Evolutionary conservation across 2,329 filamentous ascomycete genomes (phyloP), one percentile per base, ranked within the genome.

Genomic region (Colletotrichum incanum): DNA sequence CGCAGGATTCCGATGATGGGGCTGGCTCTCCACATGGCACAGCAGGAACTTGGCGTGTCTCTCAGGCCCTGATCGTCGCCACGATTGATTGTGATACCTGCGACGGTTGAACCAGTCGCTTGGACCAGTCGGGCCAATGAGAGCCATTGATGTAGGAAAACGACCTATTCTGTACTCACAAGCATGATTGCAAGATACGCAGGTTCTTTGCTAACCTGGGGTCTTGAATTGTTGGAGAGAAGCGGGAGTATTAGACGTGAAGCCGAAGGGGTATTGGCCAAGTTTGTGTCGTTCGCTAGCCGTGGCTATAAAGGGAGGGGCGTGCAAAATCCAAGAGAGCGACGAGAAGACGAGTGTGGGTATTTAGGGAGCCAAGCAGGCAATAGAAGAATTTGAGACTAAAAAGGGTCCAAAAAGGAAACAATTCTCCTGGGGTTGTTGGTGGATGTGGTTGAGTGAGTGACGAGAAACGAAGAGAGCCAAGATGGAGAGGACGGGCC

Each of bases 381-480:
- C 54, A 64, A 55, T 61, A 60, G 49, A 41, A 52, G 45, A 64
- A 73, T 58, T 37, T 45, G 63, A 61, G 64, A 67, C 50, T 55
- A 34, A 41, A 58, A 61, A 43, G 26, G 54, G 39, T 50, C 34
- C 43, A 58, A 43, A 39, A 64, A 45, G 62, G 47, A 68, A 71
- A 49, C 39, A 41, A 18, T n/a, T 60, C 54, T 70, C 58, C 34
- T 45, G n/a, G 43, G 66, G 47, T 31, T 55, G 20, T 52, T 68
- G 45, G 65, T 34, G 34, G 58, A 50, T 37, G 63, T 55, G 52
- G 37, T 60, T 50, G 47, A 76, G 71, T 39, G 74, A 75, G 67
- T 64, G 74, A 73, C 70, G 28, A 72, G 71, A 75, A 74, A 54
- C 39, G 68, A 74, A 73, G 43, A 66, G n/a, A 43, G 26, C 20